Percentiles rank a stretch among this genome's conserved stretches.
Evolutionary conservation across 1,139 yeast genomes (phyloP).

Genomic region (Yamadazyma mexicana): DNA sequence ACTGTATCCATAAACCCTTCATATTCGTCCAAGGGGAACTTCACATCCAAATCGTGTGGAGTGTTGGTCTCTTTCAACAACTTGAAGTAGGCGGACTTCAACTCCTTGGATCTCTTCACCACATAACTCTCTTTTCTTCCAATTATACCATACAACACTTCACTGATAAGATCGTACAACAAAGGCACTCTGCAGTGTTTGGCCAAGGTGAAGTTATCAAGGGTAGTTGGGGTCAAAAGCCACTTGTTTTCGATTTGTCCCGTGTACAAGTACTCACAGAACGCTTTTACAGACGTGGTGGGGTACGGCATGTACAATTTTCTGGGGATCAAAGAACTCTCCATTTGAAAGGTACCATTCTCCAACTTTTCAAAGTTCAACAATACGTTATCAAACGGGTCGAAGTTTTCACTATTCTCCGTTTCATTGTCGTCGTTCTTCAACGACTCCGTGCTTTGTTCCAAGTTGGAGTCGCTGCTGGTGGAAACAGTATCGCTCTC

Average conservation of each 20-base stretch:
- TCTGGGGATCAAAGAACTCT: constrained; percentile 65
- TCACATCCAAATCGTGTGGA: constrained; percentile 23
- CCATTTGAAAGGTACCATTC: constrained; percentile 40
- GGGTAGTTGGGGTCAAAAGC: constrained; percentile 64
- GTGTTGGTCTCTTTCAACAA: constrained; percentile 26
- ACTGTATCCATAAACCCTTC: constrained; percentile 72
- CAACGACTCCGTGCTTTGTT: neutral
- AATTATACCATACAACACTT: constrained; percentile 65
- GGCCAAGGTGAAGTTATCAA: constrained; percentile 62
- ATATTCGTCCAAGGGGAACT: constrained; percentile 58
- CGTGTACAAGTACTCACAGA: constrained; percentile 71
- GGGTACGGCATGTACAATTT: constrained; percentile 67
- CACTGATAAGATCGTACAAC: constrained; percentile 65
- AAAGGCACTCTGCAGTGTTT: constrained; percentile 67
- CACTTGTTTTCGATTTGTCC: constrained; percentile 78
- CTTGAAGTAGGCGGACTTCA: constrained; percentile 30
- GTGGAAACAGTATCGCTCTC: neutral
- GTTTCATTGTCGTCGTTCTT: neutral
- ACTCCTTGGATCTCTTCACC: constrained; percentile 38
- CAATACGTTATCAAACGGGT: constrained; percentile 28
- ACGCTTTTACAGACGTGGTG: constrained; percentile 59
- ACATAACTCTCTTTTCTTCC: constrained; percentile 62
- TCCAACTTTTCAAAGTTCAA: constrained; percentile 40
- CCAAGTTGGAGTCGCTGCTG: constrained; percentile 1
- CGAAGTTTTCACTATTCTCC: too few relatives aligned